A percentile compares a stretch with the other conserved stretches of the same genome.
Evolutionary conservation across 2,329 filamentous ascomycete genomes (phyloP).

Genomic region (Hortaea sp.): DNA sequence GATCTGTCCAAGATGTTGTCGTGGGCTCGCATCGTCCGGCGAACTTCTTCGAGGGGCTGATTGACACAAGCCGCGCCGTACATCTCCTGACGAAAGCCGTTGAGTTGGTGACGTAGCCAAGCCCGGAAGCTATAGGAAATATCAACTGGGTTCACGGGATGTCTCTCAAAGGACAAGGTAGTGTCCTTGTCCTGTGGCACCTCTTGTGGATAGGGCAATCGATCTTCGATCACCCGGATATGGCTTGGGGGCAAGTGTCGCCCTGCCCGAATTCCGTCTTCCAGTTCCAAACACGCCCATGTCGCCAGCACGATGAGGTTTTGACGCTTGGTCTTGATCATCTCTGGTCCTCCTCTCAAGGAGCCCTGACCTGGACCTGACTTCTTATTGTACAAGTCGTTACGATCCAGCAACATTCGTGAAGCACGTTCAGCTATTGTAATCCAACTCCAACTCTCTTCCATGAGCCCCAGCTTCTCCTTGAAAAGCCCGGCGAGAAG

Average conservation of each 20-base stretch:
- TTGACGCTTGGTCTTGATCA: slow-evolving; percentile 23
- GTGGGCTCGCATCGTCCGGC: slow-evolving; percentile 24
- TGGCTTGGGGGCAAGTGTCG: slow-evolving; percentile 53
- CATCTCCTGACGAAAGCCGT: slow-evolving; percentile 44
- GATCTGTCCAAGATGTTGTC: slow-evolving; percentile 38
- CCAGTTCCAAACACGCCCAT: slow-evolving; percentile 88
- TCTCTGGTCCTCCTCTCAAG: slow-evolving; percentile 16
- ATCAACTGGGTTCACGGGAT: slow-evolving; percentile 34
- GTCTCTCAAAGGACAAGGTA: slow-evolving; percentile 8
- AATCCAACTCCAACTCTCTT: slow-evolving; percentile 73
- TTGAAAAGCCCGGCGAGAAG: slow-evolving; percentile 82
- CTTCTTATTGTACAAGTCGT: slow-evolving; percentile 31
- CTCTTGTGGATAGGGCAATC: slow-evolving; percentile 57
- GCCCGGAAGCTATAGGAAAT: slow-evolving; percentile 53
- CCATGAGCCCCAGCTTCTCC: slow-evolving; percentile 73
- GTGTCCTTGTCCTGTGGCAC: slow-evolving; percentile 29
- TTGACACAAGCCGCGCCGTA: slow-evolving; percentile 33
- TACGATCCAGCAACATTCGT: slow-evolving; percentile 67
- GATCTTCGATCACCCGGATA: slow-evolving; percentile 46
- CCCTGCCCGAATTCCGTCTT: slow-evolving; percentile 90
- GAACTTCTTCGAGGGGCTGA: slow-evolving; percentile 12
- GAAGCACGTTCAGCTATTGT: slow-evolving; percentile 49
- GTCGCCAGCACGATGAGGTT: slow-evolving; percentile 55
- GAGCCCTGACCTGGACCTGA: slow-evolving; percentile 15
- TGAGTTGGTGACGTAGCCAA: slow-evolving; percentile 47